Evolutionary conservation across 805 yeast genomes (phyloP).

Genomic region (Yarrowia sp.): DNA sequence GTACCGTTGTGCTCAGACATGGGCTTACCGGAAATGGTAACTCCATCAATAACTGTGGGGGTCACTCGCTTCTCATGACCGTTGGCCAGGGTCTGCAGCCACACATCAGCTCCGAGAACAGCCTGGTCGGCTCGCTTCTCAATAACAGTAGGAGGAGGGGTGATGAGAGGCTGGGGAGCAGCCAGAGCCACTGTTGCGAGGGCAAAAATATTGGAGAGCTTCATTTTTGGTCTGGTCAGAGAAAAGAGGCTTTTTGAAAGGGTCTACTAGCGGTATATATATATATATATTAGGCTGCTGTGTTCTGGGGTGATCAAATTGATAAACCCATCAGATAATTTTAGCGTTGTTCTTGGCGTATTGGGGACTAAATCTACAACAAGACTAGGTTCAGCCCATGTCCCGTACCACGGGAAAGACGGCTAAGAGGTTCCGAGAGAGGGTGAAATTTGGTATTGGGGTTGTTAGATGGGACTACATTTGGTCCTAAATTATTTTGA

Average conservation of each 20-base stretch:
- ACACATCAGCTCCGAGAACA: conserved; percentile 39
- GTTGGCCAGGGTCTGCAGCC: conserved; percentile 43
- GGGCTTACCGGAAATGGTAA: conserved; percentile 58
- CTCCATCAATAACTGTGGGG: conserved; percentile 67
- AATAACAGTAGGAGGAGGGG: conserved; percentile 15
- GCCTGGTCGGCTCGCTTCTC: conserved; percentile 36
- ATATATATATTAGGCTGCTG: background rate
- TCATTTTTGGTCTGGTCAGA: background rate
- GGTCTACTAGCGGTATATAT: conserved; percentile 1
- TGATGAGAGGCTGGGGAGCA: conserved; percentile 36
- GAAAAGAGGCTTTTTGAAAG: background rate
- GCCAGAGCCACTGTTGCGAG: conserved; percentile 31
- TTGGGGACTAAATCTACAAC: conserved; percentile 29
- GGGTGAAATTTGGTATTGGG: background rate
- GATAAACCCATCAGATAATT: conserved; percentile 37
- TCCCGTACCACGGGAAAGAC: conserved; percentile 1
- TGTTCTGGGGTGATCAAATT: conserved; percentile 28
- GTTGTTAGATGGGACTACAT: no score
- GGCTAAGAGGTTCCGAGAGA: background rate
- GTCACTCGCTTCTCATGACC: conserved; percentile 55
- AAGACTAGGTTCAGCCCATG: conserved; percentile 22
- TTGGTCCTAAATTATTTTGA: no score
- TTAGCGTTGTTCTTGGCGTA: conserved; percentile 19
- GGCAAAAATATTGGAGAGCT: conserved; percentile 17
- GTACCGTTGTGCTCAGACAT: conserved; percentile 47